Percentiles rank a stretch among this genome's conserved stretches.
phyloP scores from a whole-genome alignment of 352 stramenopile genomes.

The Phytophthora podocarpi region DNA sequence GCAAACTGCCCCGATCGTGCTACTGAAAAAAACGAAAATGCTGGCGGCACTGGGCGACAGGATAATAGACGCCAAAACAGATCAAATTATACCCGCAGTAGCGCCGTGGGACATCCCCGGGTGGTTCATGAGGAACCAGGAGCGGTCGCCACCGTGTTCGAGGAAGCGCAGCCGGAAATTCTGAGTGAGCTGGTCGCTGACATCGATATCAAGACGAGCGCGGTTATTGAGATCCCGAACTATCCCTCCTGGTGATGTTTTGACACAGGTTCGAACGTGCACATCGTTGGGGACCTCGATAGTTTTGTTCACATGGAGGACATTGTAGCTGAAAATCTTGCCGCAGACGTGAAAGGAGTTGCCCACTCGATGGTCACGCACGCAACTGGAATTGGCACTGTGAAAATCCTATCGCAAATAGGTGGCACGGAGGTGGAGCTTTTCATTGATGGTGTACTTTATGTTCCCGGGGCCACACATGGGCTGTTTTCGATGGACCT shows the following conservation, averaged over 20 bases:
- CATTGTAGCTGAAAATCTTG: neutral
- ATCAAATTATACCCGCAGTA: neutral
- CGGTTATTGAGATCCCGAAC: no score
- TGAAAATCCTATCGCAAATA: neutral
- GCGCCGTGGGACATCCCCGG: no score
- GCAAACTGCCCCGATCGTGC: neutral
- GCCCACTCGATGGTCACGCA: neutral
- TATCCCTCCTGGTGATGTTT: conserved; percentile 3
- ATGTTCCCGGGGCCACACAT: neutral
- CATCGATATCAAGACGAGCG: neutral
- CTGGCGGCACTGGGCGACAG: no score
- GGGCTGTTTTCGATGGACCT: conserved; percentile 3
- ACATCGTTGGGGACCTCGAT: neutral
- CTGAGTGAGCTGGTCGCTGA: no score
- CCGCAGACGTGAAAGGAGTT: neutral
- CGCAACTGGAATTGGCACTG: neutral
- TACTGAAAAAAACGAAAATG: neutral
- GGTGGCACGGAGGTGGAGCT: neutral
- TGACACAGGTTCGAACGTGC: conserved; percentile 5
- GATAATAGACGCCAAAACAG: neutral
- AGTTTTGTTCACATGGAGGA: conserved; percentile 1
- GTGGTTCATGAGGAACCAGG: neutral
- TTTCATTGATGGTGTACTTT: neutral
- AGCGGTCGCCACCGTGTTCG: neutral
- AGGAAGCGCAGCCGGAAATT: no score